Conservation (phyloP, 2,329 filamentous ascomycete genomes). For the Neopestalotiopsis sp. region DNA sequence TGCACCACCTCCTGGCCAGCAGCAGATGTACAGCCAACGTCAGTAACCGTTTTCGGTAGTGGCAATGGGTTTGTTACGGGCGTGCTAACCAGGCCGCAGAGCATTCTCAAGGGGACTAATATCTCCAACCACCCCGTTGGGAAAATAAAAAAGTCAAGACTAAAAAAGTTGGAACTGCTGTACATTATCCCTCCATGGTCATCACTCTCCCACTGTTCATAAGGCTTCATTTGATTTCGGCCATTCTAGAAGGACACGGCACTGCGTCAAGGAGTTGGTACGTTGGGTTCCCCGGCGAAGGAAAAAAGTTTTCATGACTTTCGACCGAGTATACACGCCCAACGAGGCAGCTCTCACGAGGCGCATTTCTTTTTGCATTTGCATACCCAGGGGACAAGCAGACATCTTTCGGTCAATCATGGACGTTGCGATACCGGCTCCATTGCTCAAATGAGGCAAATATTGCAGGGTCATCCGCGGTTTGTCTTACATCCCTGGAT, state of each 20-base stretch:
- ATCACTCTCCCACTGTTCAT: slow-evolving; percentile 13
- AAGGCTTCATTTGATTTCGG: slow-evolving; percentile 3
- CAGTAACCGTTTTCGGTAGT: slow-evolving; percentile 32
- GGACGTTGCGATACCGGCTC: not conserved
- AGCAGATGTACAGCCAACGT: slow-evolving; percentile 66
- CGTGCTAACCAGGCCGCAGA: slow-evolving; percentile 18
- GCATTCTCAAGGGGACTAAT: slow-evolving; percentile 9
- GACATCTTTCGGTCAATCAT: slow-evolving; percentile 6
- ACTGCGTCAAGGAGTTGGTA: slow-evolving; percentile 12
- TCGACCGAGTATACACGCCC: slow-evolving; percentile 7
- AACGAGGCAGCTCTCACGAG: slow-evolving; percentile 10
- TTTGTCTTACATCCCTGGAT: not conserved
- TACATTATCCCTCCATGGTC: slow-evolving; percentile 3
- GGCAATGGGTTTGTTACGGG: slow-evolving; percentile 16
- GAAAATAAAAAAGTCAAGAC: not conserved
- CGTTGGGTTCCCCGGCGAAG: not conserved
- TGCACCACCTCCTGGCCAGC: slow-evolving; percentile 60
- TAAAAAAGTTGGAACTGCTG: not conserved
- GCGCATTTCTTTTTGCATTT: slow-evolving; percentile 15
- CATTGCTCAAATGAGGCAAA: not conserved
- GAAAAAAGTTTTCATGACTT: slow-evolving; percentile 5
- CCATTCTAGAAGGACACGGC: slow-evolving; percentile 9
- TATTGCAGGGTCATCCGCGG: not conserved
- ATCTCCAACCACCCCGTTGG: not conserved
- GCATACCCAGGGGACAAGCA: slow-evolving; percentile 9